Base-by-base conservation (phyloP, 805 yeast genomes). In the Candida vartiovaarae region DNA sequence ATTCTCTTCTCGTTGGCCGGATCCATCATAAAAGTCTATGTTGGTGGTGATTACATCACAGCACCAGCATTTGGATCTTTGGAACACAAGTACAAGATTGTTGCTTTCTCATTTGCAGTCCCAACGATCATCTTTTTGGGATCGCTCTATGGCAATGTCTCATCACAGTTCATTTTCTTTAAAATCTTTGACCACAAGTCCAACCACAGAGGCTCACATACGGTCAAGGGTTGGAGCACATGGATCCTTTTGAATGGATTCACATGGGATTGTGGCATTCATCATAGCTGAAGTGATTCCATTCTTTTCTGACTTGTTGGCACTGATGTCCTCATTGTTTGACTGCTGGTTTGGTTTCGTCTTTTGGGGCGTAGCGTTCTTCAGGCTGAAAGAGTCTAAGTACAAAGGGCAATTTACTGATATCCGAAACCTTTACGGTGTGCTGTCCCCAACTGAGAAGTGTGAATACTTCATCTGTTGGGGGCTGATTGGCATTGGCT, bases 331-430 rank as follows among this genome's bases (percentile, higher is more conserved):
- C 10, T 76, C 84, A 3, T 62, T 78, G 41, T 78, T 78, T 53
- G 83, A 78, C 57, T 76, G 82, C 56, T 78, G 82, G 80, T 78
- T 78, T 50, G 83, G 83, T 0, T 78, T 76, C 51, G 75, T 77
- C 6, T 78, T 77, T 51, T 78, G 83, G 83, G 75, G 80, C 11
- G 70, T 75, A 29, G 82, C 83, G 0, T 78, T 58, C 57, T 68
- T 74, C 55, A 67, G 71, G 51, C 61, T 76, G 50, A 66, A 66
- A 48, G 61, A 63, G 40, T 60, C 59, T n/a, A 59, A 61, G 31
- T 56, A 60, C 38, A 61, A 61, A 40, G 59, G 59, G 5, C 55
- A 61, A 23, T 60, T 54, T 29, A 47, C 54, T 29, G 52, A 59
- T 41, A 44, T 50, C 3, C 24, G 36, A n/a, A 59, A 48, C 11